These are phyloP conservation scores for Pleurotus giganteus DNA, from an alignment of 768 basidiomycete species.

Conservation along the genomic window DNA sequence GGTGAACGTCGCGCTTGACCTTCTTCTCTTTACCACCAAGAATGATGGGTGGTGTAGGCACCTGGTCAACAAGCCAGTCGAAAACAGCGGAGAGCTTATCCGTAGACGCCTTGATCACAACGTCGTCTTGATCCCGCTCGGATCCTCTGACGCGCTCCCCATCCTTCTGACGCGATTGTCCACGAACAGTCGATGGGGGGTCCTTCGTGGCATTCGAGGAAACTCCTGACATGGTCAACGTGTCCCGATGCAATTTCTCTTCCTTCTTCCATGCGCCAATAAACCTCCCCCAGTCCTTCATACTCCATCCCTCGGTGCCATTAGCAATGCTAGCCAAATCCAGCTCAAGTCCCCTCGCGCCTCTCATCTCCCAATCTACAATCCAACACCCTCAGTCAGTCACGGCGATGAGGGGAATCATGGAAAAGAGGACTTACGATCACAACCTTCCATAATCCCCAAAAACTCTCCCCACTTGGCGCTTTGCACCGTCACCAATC, in stretches of 20 bases:
- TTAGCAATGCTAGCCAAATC: slow-evolving; percentile 48
- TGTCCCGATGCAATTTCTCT: slow-evolving; percentile 39
- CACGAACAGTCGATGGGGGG: neutral
- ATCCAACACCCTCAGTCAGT: slow-evolving; percentile 1
- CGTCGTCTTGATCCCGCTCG: slow-evolving; percentile 42
- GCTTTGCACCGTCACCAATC: slow-evolving; percentile 81
- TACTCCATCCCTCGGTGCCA: slow-evolving; percentile 38
- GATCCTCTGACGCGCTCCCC: slow-evolving; percentile 17
- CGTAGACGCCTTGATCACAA: slow-evolving; percentile 61
- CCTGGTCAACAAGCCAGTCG: slow-evolving; percentile 78
- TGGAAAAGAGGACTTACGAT: slow-evolving; percentile 47
- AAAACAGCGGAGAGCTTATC: slow-evolving; percentile 73
- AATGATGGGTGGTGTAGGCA: slow-evolving; percentile 41
- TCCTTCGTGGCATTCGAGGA: neutral
- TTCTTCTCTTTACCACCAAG: slow-evolving; percentile 13
- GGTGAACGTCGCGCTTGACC: slow-evolving; percentile 12
- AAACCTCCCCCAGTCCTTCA: slow-evolving; percentile 64
- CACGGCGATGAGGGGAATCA: neutral
- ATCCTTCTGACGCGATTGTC: slow-evolving; percentile 9
- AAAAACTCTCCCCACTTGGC: slow-evolving; percentile 97
- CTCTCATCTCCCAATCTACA: slow-evolving; percentile 88
- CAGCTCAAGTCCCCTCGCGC: slow-evolving; percentile 75
- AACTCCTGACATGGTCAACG: slow-evolving; percentile 19
- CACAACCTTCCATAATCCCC: slow-evolving; percentile 83
- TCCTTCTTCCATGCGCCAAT: slow-evolving; percentile 60